Conservation (phyloP, 257 asterid species). For the Penstemon davidsonii region DNA sequence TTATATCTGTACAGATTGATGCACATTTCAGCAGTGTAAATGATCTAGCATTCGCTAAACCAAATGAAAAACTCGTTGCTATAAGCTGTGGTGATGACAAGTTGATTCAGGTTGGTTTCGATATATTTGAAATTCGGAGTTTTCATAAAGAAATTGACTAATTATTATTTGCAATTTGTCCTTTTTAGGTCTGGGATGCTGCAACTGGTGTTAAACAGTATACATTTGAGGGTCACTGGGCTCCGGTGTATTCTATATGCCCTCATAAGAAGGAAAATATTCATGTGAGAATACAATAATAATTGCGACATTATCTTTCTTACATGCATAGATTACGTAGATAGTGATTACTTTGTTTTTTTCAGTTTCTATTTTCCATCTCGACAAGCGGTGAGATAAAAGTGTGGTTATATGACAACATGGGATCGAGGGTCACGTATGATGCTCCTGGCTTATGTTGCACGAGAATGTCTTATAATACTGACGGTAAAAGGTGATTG, state of each 20-base stretch:
- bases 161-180: slow-evolving; percentile 6
- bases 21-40: slow-evolving; percentile 73
- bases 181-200: slow-evolving; percentile 66
- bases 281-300: slow-evolving; percentile 39
- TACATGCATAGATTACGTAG: background rate
- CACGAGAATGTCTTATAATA: slow-evolving; percentile 61
- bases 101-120: slow-evolving; percentile 52
- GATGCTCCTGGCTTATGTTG: slow-evolving; percentile 55
- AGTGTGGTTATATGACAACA: slow-evolving; percentile 59
- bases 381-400: slow-evolving; percentile 71
- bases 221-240: slow-evolving; percentile 66
- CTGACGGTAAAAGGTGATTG: slow-evolving; percentile 59
- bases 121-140: background rate
- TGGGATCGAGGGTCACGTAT: slow-evolving; percentile 44
- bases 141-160: slow-evolving; percentile 15
- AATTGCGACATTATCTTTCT: slow-evolving; percentile 4
- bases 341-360: slow-evolving; percentile 15
- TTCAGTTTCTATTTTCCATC: slow-evolving; percentile 58
- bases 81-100: slow-evolving; percentile 84
- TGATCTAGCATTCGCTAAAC: slow-evolving; percentile 67
- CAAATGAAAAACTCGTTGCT: slow-evolving; percentile 41
- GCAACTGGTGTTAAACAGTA: slow-evolving; percentile 52
- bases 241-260: slow-evolving; percentile 72
- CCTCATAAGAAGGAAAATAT: slow-evolving; percentile 47
- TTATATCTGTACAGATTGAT: slow-evolving; percentile 46